Evolutionary conservation across 2,329 filamentous ascomycete species (phyloP).

Genomic region (Diaporthe capsici): DNA sequence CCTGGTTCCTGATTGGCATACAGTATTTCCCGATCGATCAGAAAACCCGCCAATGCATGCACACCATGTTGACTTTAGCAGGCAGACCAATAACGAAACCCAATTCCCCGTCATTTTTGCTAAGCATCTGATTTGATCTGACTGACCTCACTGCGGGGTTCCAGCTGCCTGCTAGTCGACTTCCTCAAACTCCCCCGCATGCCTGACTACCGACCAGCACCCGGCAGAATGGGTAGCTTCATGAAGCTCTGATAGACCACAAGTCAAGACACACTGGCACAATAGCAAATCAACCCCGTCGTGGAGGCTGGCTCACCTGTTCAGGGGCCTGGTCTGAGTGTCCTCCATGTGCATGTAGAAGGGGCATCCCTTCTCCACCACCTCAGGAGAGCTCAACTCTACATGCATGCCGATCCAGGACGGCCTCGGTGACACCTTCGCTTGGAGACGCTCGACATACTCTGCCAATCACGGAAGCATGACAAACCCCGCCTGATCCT

Average conservation of each 20-base stretch:
- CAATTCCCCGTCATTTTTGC: conserved; percentile 3
- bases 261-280: neutral
- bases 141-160: conserved; percentile 27
- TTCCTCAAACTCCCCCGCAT: neutral
- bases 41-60: neutral
- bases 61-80: neutral
- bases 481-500: conserved; percentile 22
- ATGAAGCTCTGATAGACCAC: neutral
- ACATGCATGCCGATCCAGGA: neutral
- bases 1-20: conserved; percentile 20
- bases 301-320: neutral
- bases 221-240: neutral
- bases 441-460: neutral
- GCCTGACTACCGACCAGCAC: neutral
- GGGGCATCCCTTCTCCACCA: neutral
- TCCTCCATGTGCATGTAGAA: neutral
- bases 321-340: neutral
- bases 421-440: conserved; percentile 2
- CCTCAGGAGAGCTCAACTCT: conserved; percentile 10
- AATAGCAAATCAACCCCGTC: neutral
- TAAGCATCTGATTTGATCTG: conserved; percentile 13
- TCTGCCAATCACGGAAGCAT: conserved; percentile 28
- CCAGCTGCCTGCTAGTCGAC: neutral
- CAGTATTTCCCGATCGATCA: neutral
- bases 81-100: conserved; percentile 2